Evolutionary conservation across 1,284 basidiomycete species (phyloP), one percentile per base, ranked within the genome.

Genomic region (Trametes versicolor): DNA sequence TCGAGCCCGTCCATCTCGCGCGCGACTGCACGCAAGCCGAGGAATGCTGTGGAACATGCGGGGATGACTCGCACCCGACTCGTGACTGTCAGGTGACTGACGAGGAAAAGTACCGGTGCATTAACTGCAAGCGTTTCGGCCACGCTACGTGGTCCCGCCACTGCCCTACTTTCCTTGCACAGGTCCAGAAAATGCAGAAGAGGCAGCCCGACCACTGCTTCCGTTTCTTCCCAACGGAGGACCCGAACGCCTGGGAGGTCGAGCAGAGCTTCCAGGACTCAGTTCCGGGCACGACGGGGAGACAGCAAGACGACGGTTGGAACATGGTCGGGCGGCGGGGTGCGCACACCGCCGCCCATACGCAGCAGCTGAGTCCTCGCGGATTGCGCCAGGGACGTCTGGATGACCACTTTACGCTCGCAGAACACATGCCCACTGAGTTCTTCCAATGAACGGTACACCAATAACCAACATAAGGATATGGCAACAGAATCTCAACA

Each of bases 401-500:
- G 12, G 39, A 41, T 41, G 39, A 41, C 15, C 39, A 41, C 39
- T 25, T 27, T 10, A 32, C 7, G n/a, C 34, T 21, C 8, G 50
- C 15, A 36, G 12, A 23, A 15, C 4, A 37, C 1, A 2, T 17
- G 13, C 47, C 27, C 23, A 15, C 25, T 12, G 2, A 27, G 15
- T 7, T n/a, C 8, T 27, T 8, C 13, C 2, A 43, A 56, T 51
- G 48, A 39, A 49, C 17, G 19, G 25, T 10, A 19, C 47, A 7
- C 37, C 58, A n/a, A 29, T 17, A 52, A 29, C 13, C 52, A 17
- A 51, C 34, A n/a, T 59, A 49, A 27, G 63, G 4, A 72, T 78
- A 5, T 75, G 72, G 70, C 76, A 78, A 57, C 73, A 74, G 21
- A 71, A 74, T 49, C 37, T 75, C 15, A 77, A 76, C 62, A 75